Base-by-base conservation (phyloP, 2,329 filamentous ascomycete genomes). In the Clarireedia paspali region DNA sequence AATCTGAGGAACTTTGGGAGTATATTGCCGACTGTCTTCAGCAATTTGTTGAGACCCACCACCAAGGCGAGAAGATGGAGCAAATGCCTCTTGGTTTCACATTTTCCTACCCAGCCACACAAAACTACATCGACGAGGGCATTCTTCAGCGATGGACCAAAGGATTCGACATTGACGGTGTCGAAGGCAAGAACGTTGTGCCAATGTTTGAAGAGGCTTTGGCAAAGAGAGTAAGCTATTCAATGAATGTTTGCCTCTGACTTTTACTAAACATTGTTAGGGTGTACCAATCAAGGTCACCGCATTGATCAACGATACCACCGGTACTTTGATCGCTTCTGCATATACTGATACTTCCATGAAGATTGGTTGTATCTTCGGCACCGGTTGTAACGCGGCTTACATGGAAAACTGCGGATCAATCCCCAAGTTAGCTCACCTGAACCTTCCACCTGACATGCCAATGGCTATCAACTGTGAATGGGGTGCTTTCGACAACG, bases 401-500 rank as follows among this genome's bases (percentile, higher is more conserved):
- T 99, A 99, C 76, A 95, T 99, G 88, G 94, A 99, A 74, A 75
- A 95, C 67, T 89, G 83, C 62, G 91, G 90, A 62, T 89, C 87
- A 12, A 90, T 99, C 62, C 92, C 91, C 62, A 99, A 99, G 79
- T 83, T 99, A 54, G 89, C 88, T 10, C 84, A 96, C 74, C 82
- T 95, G 78, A 94, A 95, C 67, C 81, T 97, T 39, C 88, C 91
- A 50, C 77, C 89, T 0, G 85, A 94, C 59, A 84, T 84, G 59
- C 90, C 87, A 47, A 95, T 96, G 79, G 91, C 90, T 52, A 96
- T 97, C 76, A 96, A 96, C 78, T 96, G 91, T 76, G 92, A 97
- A 72, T 96, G 91, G 82, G 92, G 92, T 63, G 91, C 92, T 36
- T 96, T 97, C 68, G 92, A 96, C 73, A 96, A 96, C 71, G 89